Base-by-base conservation (phyloP, 2,329 filamentous ascomycete species). In the Tolypocladium ophioglossoides region DNA sequence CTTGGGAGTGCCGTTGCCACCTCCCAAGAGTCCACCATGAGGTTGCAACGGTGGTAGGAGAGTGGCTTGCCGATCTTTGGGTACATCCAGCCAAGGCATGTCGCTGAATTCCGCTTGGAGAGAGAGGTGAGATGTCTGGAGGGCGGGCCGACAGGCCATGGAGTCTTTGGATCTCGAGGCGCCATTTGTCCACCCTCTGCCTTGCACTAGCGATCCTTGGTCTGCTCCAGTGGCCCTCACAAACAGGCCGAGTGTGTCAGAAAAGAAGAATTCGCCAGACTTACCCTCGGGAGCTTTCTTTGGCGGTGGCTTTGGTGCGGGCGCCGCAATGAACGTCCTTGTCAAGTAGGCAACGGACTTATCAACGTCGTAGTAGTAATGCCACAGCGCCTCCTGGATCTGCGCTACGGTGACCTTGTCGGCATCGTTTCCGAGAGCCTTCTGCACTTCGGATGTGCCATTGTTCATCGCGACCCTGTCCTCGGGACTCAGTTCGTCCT, bases 341-440 rank as follows among this genome's bases (percentile, higher is more conserved):
- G 84, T 80, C 55, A 99, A 71, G 65, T 95, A 96, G 54, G 80
- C 78, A 39, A 95, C 86, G 1, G 89, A 84, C 70, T 96, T 96
- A 55, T 84, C 86, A 34, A 96, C 78, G 63, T 99, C 91, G 67
- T 91, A 97, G 69, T 92, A 97, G 70, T 96, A 96, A 70, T 99
- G 84, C 90, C 91, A 97, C 18, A 99, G 72, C 0, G 91, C 82
- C 57, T 97, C 92, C 67, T 95, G 84, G 58, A 96, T 92, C 65
- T 96, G 86, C 39, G 65, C 69, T 48, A 69, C 72, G 38, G 77
- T 79, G 62, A 85, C 77, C 57, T 80, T 83, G 59, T 72, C 72
- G 35, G 78, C 74, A 56, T 81, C 76, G 11, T 73, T 69, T 8
- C 83, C 86, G n/a, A 96, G 74, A 10, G 79, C 78, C 57, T 76